A percentile compares a stretch with the other conserved stretches of the same genome.
phyloP scores from a whole-genome alignment of 768 basidiomycete genomes.

The Panaeolus cyanescens region DNA sequence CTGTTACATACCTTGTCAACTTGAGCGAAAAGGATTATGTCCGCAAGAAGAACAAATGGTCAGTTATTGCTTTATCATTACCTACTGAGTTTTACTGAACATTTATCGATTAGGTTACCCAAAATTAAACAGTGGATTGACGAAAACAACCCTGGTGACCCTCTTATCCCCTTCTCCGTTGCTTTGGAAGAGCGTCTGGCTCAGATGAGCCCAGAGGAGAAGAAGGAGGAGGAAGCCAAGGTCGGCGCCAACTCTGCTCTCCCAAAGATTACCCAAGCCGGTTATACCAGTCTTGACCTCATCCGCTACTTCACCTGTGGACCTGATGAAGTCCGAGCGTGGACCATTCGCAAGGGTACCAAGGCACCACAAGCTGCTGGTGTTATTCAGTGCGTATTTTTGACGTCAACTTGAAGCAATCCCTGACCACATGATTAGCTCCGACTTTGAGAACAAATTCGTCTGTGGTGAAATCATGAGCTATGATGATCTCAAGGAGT shows the following conservation, averaged over 20 bases:
- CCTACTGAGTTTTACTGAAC: neutral
- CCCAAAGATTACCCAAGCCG: slow-evolving; percentile 93
- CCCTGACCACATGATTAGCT: slow-evolving; percentile 42
- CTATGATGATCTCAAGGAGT: slow-evolving; percentile 86
- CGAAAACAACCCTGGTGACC: slow-evolving; percentile 92
- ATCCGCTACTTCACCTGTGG: slow-evolving; percentile 98
- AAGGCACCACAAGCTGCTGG: slow-evolving; percentile 98
- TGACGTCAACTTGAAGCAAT: neutral
- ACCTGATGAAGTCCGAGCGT: slow-evolving; percentile 95
- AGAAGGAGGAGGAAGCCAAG: slow-evolving; percentile 75
- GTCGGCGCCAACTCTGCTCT: slow-evolving; percentile 76
- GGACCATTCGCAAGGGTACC: slow-evolving; percentile 93
- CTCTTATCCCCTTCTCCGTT: slow-evolving; percentile 96
- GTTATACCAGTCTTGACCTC: slow-evolving; percentile 87
- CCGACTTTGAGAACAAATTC: slow-evolving; percentile 98
- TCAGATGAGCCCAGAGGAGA: slow-evolving; percentile 62
- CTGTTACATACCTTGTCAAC: slow-evolving; percentile 98
- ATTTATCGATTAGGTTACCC: slow-evolving; percentile 58
- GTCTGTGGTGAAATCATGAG: slow-evolving; percentile 97
- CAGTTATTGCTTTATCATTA: slow-evolving; percentile 3
- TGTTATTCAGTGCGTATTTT: slow-evolving; percentile 82
- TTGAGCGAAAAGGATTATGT: slow-evolving; percentile 92
- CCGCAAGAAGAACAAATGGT: slow-evolving; percentile 99
- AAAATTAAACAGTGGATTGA: slow-evolving; percentile 99
- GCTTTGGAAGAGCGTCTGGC: slow-evolving; percentile 90